These are phyloP conservation scores for Smithsoniella earleae DNA, from an alignment of 163 green algal genomes.

Conservation along the genomic window DNA sequence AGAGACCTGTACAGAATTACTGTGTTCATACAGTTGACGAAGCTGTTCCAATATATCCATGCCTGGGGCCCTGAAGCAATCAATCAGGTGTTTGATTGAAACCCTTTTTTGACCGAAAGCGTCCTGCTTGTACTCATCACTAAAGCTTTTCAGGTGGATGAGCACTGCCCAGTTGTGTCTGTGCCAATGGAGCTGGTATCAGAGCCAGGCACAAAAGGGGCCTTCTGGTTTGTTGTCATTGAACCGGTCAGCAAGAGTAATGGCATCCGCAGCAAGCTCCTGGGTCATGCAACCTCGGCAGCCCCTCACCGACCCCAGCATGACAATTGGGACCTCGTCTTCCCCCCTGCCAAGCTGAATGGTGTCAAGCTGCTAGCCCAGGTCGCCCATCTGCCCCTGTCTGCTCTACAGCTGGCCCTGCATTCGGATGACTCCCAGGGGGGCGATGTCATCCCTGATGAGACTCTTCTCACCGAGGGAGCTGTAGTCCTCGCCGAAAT, in stretches of 20 bases:
- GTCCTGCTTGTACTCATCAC: too few relatives aligned
- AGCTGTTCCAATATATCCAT: too few relatives aligned
- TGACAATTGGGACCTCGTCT: too few relatives aligned
- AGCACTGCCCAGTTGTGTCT: slow-evolving; percentile 19
- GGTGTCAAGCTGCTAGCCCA: background rate
- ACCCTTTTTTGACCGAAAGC: too few relatives aligned
- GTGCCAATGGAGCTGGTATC: slow-evolving; percentile 7
- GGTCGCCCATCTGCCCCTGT: background rate
- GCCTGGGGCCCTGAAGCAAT: too few relatives aligned
- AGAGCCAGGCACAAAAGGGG: slow-evolving; percentile 16
- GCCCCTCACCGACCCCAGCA: background rate
- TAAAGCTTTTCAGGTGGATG: too few relatives aligned
- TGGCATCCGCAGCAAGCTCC: background rate
- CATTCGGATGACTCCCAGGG: background rate
- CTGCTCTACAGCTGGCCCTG: background rate
- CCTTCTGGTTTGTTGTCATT: slow-evolving; percentile 5
- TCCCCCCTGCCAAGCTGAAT: background rate
- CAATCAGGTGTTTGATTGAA: too few relatives aligned
- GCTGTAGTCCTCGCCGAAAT: background rate
- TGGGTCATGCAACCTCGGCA: background rate
- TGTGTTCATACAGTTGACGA: too few relatives aligned
- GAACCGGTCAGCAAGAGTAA: background rate
- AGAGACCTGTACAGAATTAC: too few relatives aligned
- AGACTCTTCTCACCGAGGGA: background rate
- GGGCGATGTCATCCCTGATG: background rate